phyloP scores from a whole-genome alignment of 1,139 yeast genomes.

The Pichia sp. region DNA sequence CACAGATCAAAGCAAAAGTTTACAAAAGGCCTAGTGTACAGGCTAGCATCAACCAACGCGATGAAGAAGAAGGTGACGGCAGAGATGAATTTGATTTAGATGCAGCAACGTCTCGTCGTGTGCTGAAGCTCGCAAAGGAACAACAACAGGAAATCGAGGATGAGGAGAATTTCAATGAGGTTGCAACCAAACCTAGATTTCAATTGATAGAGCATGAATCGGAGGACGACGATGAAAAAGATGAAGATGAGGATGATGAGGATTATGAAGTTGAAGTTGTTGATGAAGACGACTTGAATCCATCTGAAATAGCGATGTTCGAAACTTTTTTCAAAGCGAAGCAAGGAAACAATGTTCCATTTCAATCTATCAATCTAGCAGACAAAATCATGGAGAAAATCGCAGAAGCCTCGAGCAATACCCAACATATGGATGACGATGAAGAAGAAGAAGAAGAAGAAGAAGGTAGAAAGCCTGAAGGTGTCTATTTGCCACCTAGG shows the following conservation, averaged over 20 bases:
- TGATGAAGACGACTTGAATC: slow-evolving; percentile 43
- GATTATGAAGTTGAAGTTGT: slow-evolving; percentile 23
- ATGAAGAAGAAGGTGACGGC: slow-evolving; percentile 37
- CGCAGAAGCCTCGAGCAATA: slow-evolving; percentile 48
- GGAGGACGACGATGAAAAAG: slow-evolving; percentile 28
- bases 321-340: slow-evolving; percentile 54
- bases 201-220: slow-evolving; percentile 23
- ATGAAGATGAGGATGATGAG: slow-evolving; percentile 31
- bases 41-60: slow-evolving; percentile 19
- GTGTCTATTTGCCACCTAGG: slow-evolving; percentile 86
- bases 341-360: slow-evolving; percentile 25
- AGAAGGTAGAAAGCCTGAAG: slow-evolving; percentile 36
- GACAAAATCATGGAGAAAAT: slow-evolving; percentile 90
- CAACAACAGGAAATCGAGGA: slow-evolving; percentile 84
- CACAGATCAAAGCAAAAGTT: slow-evolving; percentile 30
- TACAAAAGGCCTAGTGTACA: slow-evolving; percentile 15
- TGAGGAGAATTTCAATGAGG: slow-evolving; percentile 46
- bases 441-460: slow-evolving; percentile 12
- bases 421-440: slow-evolving; percentile 9
- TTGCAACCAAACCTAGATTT: slow-evolving; percentile 32
- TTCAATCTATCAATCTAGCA: slow-evolving; percentile 65
- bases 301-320: slow-evolving; percentile 63
- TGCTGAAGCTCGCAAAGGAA: slow-evolving; percentile 80
- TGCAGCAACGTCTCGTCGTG: slow-evolving; percentile 78
- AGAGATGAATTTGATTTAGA: slow-evolving; percentile 66